Evolutionary conservation across 208 protist genomes (phyloP), one percentile per base, ranked within the genome.

Genomic region (Crithidia sp.): DNA sequence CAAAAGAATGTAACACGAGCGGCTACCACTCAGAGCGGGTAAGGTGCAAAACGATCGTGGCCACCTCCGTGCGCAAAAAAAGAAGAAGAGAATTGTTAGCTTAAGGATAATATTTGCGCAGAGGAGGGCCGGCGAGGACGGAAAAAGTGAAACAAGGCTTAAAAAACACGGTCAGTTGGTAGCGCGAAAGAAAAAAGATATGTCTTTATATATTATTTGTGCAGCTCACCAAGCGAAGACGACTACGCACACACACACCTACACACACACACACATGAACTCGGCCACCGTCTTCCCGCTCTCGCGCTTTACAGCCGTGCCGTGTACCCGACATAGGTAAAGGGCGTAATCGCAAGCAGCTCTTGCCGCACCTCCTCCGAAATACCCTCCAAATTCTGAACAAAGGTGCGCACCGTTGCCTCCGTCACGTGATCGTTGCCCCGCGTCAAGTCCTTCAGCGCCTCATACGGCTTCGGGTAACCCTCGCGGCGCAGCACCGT

Each of bases 401-500:
- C 85, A 67, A 99, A 98, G 0, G 67, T 71, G 12, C 73, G 70
- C 45, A 99, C 91, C 12, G 74, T 82, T 54, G 79, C 75, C 74
- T 82, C 81, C 37, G 77, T 97, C 55, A 98, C 80, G 40, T 91
- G 82, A 19, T 85, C 67, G 65, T 95, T 94, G 10, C 87, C 94
- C 19, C 94, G 92, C 4, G 97, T 99, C 39, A 98, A 76, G 52
- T 97, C 88, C 74, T 98, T 98, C 13, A 98, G 86, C 5, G 95
- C 94, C 74, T 99, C 95, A 74, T 98, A 98, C 43, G 95, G 95
- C 78, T 94, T 91, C 44, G 86, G 88, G 79, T 94, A 97, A 45
- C 89, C 89, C 77, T 98, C 93, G 19, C 95, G 88, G 45, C 97
- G 90, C 71, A 99, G 91, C 16, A 99, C 79, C 0, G 96, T 99